phyloP scores from a whole-genome alignment of 2,329 filamentous ascomycete species.

The Daldinia sp. region DNA sequence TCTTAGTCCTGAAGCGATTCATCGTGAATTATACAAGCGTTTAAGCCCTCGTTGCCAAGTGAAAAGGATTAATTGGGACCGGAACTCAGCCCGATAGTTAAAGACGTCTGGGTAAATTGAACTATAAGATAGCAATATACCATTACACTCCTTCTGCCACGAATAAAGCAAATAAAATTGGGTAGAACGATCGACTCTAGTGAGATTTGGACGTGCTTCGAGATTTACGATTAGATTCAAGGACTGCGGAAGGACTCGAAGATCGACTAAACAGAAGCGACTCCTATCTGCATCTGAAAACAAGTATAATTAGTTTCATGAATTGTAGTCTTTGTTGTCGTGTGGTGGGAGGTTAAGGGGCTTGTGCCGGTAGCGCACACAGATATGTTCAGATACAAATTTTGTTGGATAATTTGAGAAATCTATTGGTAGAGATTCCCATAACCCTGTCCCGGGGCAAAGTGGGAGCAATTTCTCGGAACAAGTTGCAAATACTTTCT shows the following conservation, averaged over 20 bases:
- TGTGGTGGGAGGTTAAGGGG: slow-evolving; percentile 26
- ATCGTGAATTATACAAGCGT: slow-evolving; percentile 53
- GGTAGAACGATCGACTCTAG: slow-evolving; percentile 29
- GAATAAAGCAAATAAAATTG: slow-evolving; percentile 14
- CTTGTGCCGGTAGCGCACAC: slow-evolving; percentile 6
- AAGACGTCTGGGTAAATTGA: not conserved
- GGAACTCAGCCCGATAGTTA: slow-evolving; percentile 12
- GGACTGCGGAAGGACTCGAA: not conserved
- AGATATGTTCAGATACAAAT: slow-evolving; percentile 7
- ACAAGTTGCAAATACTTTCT: slow-evolving; percentile 1
- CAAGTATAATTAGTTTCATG: slow-evolving; percentile 10
- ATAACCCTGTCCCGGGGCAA: slow-evolving; percentile 3
- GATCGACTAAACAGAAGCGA: slow-evolving; percentile 5
- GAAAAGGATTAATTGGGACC: not conserved
- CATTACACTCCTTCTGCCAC: slow-evolving; percentile 23
- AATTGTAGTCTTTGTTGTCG: slow-evolving; percentile 4
- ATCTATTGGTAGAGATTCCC: slow-evolving; percentile 16
- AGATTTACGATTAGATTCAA: not conserved
- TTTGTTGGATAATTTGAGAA: slow-evolving; percentile 9
- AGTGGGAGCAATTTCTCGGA: slow-evolving; percentile 21
- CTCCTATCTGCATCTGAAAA: not conserved
- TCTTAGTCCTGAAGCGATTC: slow-evolving; percentile 81
- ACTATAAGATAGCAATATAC: not conserved
- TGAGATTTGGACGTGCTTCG: slow-evolving; percentile 13
- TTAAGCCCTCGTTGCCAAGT: slow-evolving; percentile 11